Percentiles rank a stretch among this genome's conserved stretches.
phyloP scores from a whole-genome alignment of 805 yeast genomes.

The Torulaspora delbrueckii region DNA sequence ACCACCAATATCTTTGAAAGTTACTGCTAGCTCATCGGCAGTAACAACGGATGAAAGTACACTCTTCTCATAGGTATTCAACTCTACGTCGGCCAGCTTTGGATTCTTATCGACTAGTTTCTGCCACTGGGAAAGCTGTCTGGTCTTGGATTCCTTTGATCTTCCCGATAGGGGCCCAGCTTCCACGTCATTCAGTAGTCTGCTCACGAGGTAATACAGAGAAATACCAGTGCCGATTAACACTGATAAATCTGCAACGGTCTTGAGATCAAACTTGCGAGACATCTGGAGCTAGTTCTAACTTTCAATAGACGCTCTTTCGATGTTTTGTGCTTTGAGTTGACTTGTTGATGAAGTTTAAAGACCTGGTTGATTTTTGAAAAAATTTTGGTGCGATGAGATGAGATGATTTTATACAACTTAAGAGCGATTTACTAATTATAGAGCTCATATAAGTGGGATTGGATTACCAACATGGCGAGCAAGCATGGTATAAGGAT shows the following conservation, averaged over 20 bases:
- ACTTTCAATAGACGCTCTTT: background rate
- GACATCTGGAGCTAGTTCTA: constrained; percentile 21
- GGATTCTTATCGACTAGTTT: constrained; percentile 60
- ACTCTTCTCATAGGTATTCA: constrained; percentile 71
- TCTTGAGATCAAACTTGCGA: constrained; percentile 37
- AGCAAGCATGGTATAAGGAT: constrained; percentile 42
- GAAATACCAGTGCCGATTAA: constrained; percentile 64
- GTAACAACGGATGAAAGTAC: constrained; percentile 73
- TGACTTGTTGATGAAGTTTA: background rate
- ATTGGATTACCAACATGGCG: constrained; percentile 4
- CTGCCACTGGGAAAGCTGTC: constrained; percentile 52
- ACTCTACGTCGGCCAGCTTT: constrained; percentile 40
- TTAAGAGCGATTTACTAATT: background rate
- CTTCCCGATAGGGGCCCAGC: constrained; percentile 39
- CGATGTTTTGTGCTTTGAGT: background rate
- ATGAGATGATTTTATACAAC: constrained; percentile 6
- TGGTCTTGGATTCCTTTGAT: constrained; percentile 56
- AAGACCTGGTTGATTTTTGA: background rate
- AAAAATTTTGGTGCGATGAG: constrained; percentile 14
- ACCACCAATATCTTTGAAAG: constrained; percentile 85
- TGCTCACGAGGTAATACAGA: constrained; percentile 55
- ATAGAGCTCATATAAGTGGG: background rate
- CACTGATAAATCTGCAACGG: constrained; percentile 44
- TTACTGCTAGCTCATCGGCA: constrained; percentile 74
- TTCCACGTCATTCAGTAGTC: constrained; percentile 41